Percentiles rank a stretch among this genome's conserved stretches.
Conservation (phyloP, 768 basidiomycete species). For the Macrolepiota dolichaula region DNA sequence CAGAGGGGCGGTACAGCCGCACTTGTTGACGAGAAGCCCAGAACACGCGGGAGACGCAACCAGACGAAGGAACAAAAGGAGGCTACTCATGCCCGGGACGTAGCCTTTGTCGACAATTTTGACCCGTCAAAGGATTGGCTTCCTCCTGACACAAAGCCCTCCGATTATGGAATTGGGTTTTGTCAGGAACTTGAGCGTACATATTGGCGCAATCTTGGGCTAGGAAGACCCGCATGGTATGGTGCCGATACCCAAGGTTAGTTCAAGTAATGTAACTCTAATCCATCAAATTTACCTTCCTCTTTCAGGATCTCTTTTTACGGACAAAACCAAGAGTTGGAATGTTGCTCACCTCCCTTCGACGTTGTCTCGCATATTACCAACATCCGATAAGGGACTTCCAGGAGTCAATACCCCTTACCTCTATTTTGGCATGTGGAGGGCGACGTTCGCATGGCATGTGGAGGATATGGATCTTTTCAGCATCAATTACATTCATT, state of each 20-base stretch:
- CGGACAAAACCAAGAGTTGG: constrained; percentile 79
- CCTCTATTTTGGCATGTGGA: constrained; percentile 99
- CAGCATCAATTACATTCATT: constrained; percentile 98
- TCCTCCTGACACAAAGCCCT: constrained; percentile 63
- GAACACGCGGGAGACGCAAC: constrained; percentile 5
- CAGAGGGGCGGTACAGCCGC: constrained; percentile 4
- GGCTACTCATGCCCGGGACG: constrained; percentile 43
- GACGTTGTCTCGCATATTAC: constrained; percentile 76
- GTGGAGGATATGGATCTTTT: constrained; percentile 99
- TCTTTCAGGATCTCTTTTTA: constrained; percentile 61
- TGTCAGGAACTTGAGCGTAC: constrained; percentile 84
- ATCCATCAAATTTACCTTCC: not conserved
- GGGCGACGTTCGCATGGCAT: constrained; percentile 98
- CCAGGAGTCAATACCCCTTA: constrained; percentile 98
- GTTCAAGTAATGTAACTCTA: constrained; percentile 20
- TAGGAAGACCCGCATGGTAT: constrained; percentile 94
- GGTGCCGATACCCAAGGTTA: constrained; percentile 92
- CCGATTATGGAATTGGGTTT: constrained; percentile 86
- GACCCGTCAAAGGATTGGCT: constrained; percentile 77
- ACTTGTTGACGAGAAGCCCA: constrained; percentile 21
- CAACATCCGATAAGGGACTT: constrained; percentile 61
- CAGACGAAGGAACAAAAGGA: constrained; percentile 25
- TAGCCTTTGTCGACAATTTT: constrained; percentile 65
- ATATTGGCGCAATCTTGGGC: constrained; percentile 89
- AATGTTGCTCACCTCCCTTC: constrained; percentile 94